These are phyloP conservation scores for Tricholoma sp. DNA, from an alignment of 768 basidiomycete species.

Conservation along the genomic window DNA sequence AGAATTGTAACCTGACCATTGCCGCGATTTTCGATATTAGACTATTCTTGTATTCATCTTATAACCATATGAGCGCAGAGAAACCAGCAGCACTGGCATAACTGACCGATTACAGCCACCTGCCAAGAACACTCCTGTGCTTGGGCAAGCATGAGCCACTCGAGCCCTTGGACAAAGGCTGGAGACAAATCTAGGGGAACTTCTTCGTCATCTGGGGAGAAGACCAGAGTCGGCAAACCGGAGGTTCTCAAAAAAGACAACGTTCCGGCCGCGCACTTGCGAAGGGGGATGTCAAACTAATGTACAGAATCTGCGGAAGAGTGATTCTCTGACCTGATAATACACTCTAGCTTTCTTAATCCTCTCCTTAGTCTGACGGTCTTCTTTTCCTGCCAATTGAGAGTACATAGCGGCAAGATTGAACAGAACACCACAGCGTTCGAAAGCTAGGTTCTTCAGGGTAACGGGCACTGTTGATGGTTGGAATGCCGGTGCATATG, in stretches of 20 bases:
- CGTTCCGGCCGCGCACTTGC: slow-evolving; percentile 63
- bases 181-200: slow-evolving; percentile 61
- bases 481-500: slow-evolving; percentile 72
- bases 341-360: slow-evolving; percentile 71
- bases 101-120: slow-evolving; percentile 74
- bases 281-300: neutral
- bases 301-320: neutral
- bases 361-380: slow-evolving; percentile 69
- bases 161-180: slow-evolving; percentile 55
- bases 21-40: slow-evolving; percentile 80
- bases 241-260: slow-evolving; percentile 55
- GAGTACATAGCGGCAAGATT: slow-evolving; percentile 87
- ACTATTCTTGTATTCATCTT: slow-evolving; percentile 72
- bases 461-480: slow-evolving; percentile 52
- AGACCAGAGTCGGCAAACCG: slow-evolving; percentile 47
- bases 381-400: slow-evolving; percentile 66
- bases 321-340: slow-evolving; percentile 53
- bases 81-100: slow-evolving; percentile 3
- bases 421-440: slow-evolving; percentile 73
- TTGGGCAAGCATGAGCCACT: slow-evolving; percentile 83
- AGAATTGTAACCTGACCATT: slow-evolving; percentile 37
- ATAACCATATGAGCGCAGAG: slow-evolving; percentile 10
- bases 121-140: slow-evolving; percentile 99
- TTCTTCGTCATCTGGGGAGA: slow-evolving; percentile 47
- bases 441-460: slow-evolving; percentile 73